phyloP scores from a whole-genome alignment of 2,329 filamentous ascomycete species.

The Talaromyces sp. region DNA sequence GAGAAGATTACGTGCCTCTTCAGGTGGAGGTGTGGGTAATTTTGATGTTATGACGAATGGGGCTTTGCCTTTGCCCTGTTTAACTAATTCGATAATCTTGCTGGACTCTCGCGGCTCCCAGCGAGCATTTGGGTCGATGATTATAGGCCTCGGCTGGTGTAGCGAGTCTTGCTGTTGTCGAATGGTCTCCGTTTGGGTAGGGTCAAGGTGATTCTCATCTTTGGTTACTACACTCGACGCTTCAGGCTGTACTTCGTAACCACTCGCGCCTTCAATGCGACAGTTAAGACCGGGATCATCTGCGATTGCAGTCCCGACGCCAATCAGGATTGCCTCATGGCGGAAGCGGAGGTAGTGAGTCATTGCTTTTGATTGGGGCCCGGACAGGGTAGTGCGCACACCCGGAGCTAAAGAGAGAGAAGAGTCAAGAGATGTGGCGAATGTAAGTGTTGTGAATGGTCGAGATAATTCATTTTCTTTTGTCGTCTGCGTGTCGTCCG shows the following conservation, averaged over 20 bases:
- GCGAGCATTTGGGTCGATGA: slow-evolving; percentile 71
- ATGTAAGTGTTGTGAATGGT: slow-evolving; percentile 19
- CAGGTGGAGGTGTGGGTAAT: slow-evolving; percentile 14
- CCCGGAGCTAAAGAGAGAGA: slow-evolving; percentile 73
- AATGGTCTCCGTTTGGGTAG: background rate
- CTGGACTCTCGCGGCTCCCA: slow-evolving; percentile 62
- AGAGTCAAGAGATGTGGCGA: slow-evolving; percentile 81
- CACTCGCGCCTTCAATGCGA: slow-evolving; percentile 61
- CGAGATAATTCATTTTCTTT: background rate
- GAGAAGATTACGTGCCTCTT: slow-evolving; percentile 25
- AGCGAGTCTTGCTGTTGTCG: background rate
- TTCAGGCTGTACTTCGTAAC: slow-evolving; percentile 29
- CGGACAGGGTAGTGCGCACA: slow-evolving; percentile 77
- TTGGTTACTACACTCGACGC: background rate
- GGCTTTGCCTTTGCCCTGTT: slow-evolving; percentile 61
- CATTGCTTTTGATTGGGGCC: slow-evolving; percentile 81
- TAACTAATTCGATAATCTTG: slow-evolving; percentile 64
- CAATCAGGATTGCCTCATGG: slow-evolving; percentile 82
- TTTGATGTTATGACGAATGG: slow-evolving; percentile 63
- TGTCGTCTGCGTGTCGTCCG: background rate
- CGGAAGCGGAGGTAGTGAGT: slow-evolving; percentile 82
- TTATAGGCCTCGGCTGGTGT: slow-evolving; percentile 73
- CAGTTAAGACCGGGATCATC: slow-evolving; percentile 87
- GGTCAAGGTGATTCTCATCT: background rate
- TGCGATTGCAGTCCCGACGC: slow-evolving; percentile 76